A percentile compares a stretch with the other conserved stretches of the same genome.
Evolutionary conservation across 1,284 basidiomycete species (phyloP).

Genomic region (Malassezia yamatoensis): DNA sequence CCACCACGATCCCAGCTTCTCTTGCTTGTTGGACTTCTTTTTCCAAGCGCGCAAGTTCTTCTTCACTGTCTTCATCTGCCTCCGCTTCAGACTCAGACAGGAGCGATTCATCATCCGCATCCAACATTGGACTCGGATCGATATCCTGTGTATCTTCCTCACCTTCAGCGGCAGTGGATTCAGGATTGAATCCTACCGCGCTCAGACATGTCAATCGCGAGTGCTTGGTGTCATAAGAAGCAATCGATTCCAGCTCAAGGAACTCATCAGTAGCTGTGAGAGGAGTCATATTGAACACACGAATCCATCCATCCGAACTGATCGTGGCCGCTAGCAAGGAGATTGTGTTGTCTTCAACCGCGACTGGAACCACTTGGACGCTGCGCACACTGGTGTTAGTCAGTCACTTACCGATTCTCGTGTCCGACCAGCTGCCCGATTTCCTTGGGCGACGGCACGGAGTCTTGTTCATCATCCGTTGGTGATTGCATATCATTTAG

Average conservation of each 20-base stretch:
- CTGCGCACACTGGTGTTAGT: constrained; percentile 3
- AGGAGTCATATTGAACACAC: constrained; percentile 32
- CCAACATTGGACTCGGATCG: constrained; percentile 3
- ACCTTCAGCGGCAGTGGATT: not conserved
- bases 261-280: not conserved
- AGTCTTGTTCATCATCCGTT: constrained; percentile 14
- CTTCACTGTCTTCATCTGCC: constrained; percentile 13
- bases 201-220: constrained; percentile 41
- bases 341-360: not conserved
- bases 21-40: constrained; percentile 16
- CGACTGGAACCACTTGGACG: not conserved
- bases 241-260: constrained; percentile 21
- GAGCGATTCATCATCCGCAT: not conserved
- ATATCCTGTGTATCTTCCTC: constrained; percentile 1
- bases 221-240: constrained; percentile 33
- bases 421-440: constrained; percentile 37
- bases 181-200: constrained; percentile 25
- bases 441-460: constrained; percentile 20
- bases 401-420: constrained; percentile 32
- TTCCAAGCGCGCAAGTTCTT: constrained; percentile 19
- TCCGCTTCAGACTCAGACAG: constrained; percentile 9
- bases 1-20: constrained; percentile 13
- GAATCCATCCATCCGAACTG: constrained; percentile 43
- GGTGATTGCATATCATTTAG: constrained; percentile 18
- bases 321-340: constrained; percentile 28